phyloP scores from a whole-genome alignment of 2,329 filamentous ascomycete genomes.

The Clarireedia hainanense region DNA sequence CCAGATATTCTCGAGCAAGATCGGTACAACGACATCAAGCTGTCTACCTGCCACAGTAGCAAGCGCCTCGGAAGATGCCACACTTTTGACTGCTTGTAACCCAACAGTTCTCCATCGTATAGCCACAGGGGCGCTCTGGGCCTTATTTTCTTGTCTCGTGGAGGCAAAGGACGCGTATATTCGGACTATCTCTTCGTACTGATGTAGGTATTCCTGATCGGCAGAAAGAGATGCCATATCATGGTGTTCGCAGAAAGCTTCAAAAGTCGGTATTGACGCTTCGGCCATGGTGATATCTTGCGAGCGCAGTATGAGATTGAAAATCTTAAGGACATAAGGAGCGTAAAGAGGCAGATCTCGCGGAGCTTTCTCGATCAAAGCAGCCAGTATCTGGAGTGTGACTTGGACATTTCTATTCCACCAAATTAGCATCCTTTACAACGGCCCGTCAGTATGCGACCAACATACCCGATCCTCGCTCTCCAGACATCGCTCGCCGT shows the following conservation, averaged over 20 bases:
- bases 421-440: constrained; percentile 15
- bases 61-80: constrained; percentile 73
- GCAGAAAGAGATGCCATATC: constrained; percentile 78
- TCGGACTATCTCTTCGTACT: constrained; percentile 75
- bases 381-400: constrained; percentile 83
- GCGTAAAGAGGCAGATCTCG: constrained; percentile 88
- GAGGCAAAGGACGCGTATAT: constrained; percentile 76
- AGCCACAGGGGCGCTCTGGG: constrained; percentile 62
- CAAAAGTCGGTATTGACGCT: constrained; percentile 78
- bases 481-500: constrained; percentile 88
- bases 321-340: constrained; percentile 73
- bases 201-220: constrained; percentile 72
- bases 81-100: constrained; percentile 69
- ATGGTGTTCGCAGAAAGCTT: constrained; percentile 81
- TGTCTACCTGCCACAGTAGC: constrained; percentile 68
- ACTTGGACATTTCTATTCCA: constrained; percentile 75
- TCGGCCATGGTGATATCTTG: constrained; percentile 90
- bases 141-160: constrained; percentile 46
- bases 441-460: background rate
- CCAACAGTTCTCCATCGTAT: constrained; percentile 72
- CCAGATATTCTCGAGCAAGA: constrained; percentile 81
- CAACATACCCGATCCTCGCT: constrained; percentile 70
- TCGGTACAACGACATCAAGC: constrained; percentile 70
- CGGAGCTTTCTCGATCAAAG: constrained; percentile 86
- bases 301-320: constrained; percentile 75